phyloP scores from a whole-genome alignment of 306 rosid genomes.

The Malus asiatica region DNA sequence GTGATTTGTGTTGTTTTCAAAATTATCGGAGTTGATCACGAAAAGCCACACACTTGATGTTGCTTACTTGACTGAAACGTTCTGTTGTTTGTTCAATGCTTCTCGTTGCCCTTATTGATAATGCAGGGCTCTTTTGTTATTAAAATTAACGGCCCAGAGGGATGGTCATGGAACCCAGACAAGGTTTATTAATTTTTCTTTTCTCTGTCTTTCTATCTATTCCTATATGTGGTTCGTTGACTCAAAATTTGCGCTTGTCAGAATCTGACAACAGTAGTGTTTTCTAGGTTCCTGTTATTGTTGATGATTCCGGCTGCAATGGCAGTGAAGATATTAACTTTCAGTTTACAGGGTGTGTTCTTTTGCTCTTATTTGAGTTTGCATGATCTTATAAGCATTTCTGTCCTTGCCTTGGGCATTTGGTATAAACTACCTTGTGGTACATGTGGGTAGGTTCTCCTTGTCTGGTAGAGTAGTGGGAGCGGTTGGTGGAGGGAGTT shows the following conservation, averaged over 20 bases:
- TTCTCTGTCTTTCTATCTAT: neutral
- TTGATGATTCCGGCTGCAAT: conserved; percentile 85
- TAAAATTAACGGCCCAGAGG: conserved; percentile 81
- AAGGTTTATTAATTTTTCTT: conserved; percentile 40
- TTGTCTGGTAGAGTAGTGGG: conserved; percentile 87
- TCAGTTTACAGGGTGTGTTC: conserved; percentile 78
- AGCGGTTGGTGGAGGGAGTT: conserved; percentile 82
- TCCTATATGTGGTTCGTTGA: conserved; percentile 1
- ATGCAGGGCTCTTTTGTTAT: conserved; percentile 83
- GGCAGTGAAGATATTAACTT: conserved; percentile 89
- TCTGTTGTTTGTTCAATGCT: conserved; percentile 7
- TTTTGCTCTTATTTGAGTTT: neutral
- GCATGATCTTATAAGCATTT: conserved; percentile 8
- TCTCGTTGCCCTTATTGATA: conserved; percentile 21
- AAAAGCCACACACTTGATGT: neutral
- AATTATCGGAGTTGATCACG: neutral
- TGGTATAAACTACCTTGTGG: conserved; percentile 2
- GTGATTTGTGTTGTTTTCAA: neutral
- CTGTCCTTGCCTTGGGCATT: conserved; percentile 12
- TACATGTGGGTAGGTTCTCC: conserved; percentile 57
- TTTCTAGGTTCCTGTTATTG: conserved; percentile 72
- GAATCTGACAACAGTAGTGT: neutral
- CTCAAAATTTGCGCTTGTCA: conserved; percentile 7
- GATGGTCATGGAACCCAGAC: conserved; percentile 95
- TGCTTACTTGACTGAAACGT: neutral